Evolutionary conservation across 2,329 filamentous ascomycete species (phyloP), one percentile per base, ranked within the genome.

Genomic region (Colletotrichum godetiae): DNA sequence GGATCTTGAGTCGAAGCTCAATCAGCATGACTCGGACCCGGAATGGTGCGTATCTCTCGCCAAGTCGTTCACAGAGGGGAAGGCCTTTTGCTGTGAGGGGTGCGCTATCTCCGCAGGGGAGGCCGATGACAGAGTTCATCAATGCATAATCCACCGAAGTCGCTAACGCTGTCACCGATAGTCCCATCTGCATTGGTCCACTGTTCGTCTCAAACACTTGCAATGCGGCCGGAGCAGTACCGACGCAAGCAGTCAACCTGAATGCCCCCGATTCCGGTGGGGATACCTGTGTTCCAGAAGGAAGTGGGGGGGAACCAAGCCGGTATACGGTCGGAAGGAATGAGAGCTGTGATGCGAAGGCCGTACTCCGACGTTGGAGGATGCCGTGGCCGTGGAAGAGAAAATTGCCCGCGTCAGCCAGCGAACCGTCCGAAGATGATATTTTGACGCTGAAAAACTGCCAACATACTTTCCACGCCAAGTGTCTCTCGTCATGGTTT

Each of bases 401-500:
- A n/a, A n/a, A 13, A 49, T 13, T 37, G 35, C 15, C 13, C 57
- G 29, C 42, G 15, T 24, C 58, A 15, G 7, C n/a, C 11, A 53
- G 29, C 52, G 66, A 63, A 4, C 49, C 49, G 24, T 76, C 79
- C 5, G 78, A 81, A 55, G 60, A 70, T 63, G 81, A 84, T 4
- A 76, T 84, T 4, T 35, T 86, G 62, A 81, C 78, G 58, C 74
- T 85, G 60, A 82, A 82, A 56, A 75, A 66, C 24, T 86, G 84
- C 53, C 79, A 78, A 1, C 84, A 86, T 55, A 75, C 79, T 1
- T 86, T 84, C 66, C 84, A 85, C 74, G 79, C 81, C 5, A 79
- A 78, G 8, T 86, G 84, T 29, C 77, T 86, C 29, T 80, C 79
- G 2, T 80, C 79, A 0, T 86, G 84, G 84, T 84, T 84, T 63